phyloP scores from a whole-genome alignment of 1,284 basidiomycete genomes.

The Entoloma clypeatum region DNA sequence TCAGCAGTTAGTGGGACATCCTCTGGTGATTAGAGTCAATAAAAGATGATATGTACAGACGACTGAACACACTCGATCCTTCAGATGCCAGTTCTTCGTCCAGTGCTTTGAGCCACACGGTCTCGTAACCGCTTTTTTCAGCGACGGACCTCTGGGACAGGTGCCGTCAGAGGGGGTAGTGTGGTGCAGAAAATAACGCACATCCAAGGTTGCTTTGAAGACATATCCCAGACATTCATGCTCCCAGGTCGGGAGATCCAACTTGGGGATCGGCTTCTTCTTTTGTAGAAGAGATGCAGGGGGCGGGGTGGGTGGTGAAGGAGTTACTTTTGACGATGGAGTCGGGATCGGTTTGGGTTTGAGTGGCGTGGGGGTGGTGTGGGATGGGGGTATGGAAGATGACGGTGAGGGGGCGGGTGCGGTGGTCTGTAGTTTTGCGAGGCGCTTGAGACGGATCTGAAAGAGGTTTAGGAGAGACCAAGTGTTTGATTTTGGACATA shows the following conservation, averaged over 20 bases:
- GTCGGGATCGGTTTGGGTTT: conserved; percentile 24
- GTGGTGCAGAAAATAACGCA: conserved; percentile 34
- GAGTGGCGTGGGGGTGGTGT: conserved; percentile 31
- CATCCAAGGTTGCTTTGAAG: conserved; percentile 79
- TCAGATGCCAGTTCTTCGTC: conserved; percentile 72
- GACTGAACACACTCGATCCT: conserved; percentile 45
- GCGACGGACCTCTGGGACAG: conserved; percentile 60
- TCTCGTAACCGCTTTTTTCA: conserved; percentile 63
- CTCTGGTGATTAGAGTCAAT: conserved; percentile 23
- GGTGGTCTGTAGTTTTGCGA: conserved; percentile 68
- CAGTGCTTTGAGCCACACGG: conserved; percentile 83
- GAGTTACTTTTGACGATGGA: conserved; percentile 24
- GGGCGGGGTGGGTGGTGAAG: conserved; percentile 27
- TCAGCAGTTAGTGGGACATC: conserved; percentile 47
- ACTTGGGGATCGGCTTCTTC: conserved; percentile 47
- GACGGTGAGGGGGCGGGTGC: conserved; percentile 30
- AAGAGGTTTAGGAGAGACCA: no score
- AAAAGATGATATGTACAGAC: conserved; percentile 2
- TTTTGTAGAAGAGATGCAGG: conserved; percentile 33
- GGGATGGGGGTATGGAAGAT: conserved; percentile 28
- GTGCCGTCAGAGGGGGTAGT: conserved; percentile 7
- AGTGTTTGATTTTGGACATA: no score
- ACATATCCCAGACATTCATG: conserved; percentile 62
- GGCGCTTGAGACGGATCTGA: conserved; percentile 87
- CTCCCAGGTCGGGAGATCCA: conserved; percentile 71